A percentile compares a stretch with the other conserved stretches of the same genome.
phyloP scores from a whole-genome alignment of 2,329 filamentous ascomycete species.

The Chaetomium sp. region DNA sequence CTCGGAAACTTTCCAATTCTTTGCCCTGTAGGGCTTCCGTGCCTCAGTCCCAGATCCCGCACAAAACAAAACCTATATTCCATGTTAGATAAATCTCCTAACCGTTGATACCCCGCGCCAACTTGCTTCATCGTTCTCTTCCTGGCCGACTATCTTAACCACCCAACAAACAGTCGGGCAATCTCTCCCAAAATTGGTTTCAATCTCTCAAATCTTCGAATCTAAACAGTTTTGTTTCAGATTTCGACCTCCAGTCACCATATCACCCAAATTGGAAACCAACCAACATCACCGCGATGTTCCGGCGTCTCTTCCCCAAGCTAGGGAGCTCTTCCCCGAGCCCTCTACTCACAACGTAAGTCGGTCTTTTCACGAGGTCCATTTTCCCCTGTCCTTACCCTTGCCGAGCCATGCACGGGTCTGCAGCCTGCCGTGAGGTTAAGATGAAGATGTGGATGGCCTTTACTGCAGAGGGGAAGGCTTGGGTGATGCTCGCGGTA shows the following conservation, averaged over 20 bases:
- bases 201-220: neutral
- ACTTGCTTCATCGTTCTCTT: neutral
- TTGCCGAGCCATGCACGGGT: neutral
- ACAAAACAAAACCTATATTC: neutral
- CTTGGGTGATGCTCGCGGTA: neutral
- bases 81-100: neutral
- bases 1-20: neutral
- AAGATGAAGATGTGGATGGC: neutral
- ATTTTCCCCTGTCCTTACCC: neutral
- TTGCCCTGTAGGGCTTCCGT: neutral
- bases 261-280: neutral
- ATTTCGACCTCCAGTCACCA: neutral
- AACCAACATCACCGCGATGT: neutral
- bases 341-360: neutral
- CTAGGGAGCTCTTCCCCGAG: neutral
- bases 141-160: neutral
- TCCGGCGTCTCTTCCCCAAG: neutral
- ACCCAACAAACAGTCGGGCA: neutral
- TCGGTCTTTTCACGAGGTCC: neutral
- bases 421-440: slow-evolving; percentile 1
- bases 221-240: neutral
- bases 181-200: neutral
- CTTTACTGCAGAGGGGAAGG: neutral
- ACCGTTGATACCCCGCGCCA: neutral
- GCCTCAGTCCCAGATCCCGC: neutral